These are phyloP conservation scores for Solanum hybrid DNA, from an alignment of 305 asterid species.

Conservation along the genomic window DNA sequence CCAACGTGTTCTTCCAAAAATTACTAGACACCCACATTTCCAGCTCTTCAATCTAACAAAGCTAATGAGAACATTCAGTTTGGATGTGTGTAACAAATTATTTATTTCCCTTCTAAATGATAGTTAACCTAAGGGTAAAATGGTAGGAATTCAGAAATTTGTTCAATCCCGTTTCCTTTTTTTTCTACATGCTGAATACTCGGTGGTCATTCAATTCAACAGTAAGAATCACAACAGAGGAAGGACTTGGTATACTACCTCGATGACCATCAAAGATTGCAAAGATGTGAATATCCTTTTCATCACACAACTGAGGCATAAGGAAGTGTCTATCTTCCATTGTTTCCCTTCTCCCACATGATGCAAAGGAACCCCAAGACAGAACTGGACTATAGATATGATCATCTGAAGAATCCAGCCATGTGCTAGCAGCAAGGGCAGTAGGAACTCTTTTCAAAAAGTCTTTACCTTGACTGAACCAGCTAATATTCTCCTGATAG, in stretches of 20 bases:
- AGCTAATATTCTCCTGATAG: conserved; percentile 57
- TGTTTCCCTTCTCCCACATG: conserved; percentile 91
- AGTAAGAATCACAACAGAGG: neutral
- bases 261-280: conserved; percentile 98
- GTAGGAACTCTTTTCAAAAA: conserved; percentile 24
- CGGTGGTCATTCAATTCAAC: neutral
- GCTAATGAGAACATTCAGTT: neutral
- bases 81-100: neutral
- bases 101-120: neutral
- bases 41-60: neutral
- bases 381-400: conserved; percentile 54
- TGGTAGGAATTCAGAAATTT: neutral
- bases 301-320: conserved; percentile 46
- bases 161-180: neutral
- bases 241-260: conserved; percentile 38
- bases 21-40: neutral
- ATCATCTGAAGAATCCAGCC: conserved; percentile 38
- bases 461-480: conserved; percentile 62
- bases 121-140: neutral
- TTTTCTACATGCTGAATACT: neutral
- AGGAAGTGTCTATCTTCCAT: conserved; percentile 92
- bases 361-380: conserved; percentile 83
- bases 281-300: conserved; percentile 52
- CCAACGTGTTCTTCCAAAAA: neutral
- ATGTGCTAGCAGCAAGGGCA: conserved; percentile 26